Conservation (phyloP, 2,329 filamentous ascomycete genomes). For the Emergomyces orientalis region DNA sequence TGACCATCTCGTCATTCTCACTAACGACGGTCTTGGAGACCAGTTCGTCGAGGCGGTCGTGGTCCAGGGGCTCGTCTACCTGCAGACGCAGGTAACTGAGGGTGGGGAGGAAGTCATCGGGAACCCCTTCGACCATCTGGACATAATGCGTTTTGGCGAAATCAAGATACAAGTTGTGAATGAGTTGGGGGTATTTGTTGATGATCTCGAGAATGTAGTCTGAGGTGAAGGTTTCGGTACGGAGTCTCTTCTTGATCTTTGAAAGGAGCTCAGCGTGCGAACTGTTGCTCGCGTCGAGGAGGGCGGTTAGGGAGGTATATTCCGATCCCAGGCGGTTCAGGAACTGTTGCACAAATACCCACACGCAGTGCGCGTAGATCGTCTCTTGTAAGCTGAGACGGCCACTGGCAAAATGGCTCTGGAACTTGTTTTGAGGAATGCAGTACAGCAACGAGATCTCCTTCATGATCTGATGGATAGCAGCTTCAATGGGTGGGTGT, state of each 20-base stretch:
- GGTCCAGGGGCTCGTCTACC: constrained; percentile 65
- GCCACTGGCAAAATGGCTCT: constrained; percentile 75
- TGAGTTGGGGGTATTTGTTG: constrained; percentile 74
- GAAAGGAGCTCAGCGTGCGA: constrained; percentile 77
- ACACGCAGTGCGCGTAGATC: constrained; percentile 93
- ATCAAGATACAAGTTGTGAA: constrained; percentile 78
- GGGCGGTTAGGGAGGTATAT: constrained; percentile 74
- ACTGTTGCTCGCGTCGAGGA: constrained; percentile 72
- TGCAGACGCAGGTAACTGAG: constrained; percentile 58
- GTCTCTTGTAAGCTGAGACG: constrained; percentile 89
- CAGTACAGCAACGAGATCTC: constrained; percentile 96
- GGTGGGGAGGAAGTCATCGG: constrained; percentile 61
- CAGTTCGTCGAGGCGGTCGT: constrained; percentile 61
- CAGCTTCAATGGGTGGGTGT: constrained; percentile 77
- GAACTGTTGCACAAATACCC: constrained; percentile 98
- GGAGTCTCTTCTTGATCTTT: constrained; percentile 89
- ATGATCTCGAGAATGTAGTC: constrained; percentile 99
- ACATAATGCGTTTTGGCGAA: constrained; percentile 83
- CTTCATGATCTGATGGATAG: constrained; percentile 98
- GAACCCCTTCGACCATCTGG: constrained; percentile 50
- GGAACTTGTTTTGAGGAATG: constrained; percentile 94
- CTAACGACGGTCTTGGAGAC: constrained; percentile 75
- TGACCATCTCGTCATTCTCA: constrained; percentile 96
- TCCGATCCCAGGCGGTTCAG: constrained; percentile 88
- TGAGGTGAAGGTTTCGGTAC: constrained; percentile 93